Evolutionary conservation across 2,329 filamentous ascomycete species (phyloP).

Genomic region (Penicillium sp.): DNA sequence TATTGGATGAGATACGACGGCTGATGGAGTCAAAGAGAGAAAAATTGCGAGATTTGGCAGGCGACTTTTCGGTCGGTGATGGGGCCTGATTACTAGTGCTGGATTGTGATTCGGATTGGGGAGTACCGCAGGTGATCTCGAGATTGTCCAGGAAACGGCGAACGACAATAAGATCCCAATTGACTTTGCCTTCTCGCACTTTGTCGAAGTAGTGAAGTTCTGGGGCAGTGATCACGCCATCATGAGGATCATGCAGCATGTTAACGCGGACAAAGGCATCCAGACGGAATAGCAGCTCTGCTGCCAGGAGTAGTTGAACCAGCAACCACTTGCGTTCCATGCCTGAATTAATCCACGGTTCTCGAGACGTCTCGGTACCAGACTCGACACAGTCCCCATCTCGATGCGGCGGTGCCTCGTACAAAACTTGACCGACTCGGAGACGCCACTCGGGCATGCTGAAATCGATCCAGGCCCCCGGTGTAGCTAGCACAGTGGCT

Average conservation of each 20-base stretch:
- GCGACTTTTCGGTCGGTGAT: conserved; percentile 1
- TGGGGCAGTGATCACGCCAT: conserved; percentile 40
- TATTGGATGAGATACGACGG: conserved; percentile 14
- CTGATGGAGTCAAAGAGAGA: conserved; percentile 25
- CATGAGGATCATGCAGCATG: conserved; percentile 38
- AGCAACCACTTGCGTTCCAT: conserved; percentile 52
- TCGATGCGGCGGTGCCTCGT: conserved; percentile 36
- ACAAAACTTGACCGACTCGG: conserved; percentile 45
- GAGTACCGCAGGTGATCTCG: conserved; percentile 30
- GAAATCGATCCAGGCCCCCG: conserved; percentile 47
- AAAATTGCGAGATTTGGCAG: conserved; percentile 18
- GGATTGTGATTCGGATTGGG: conserved; percentile 6
- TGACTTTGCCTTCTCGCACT: conserved; percentile 49
- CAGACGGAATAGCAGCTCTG: conserved; percentile 52
- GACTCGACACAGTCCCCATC: conserved; percentile 32
- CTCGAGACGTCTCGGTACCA: conserved; percentile 8
- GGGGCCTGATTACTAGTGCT: neutral
- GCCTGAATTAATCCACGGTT: conserved; percentile 25
- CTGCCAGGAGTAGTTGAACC: conserved; percentile 52
- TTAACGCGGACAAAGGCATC: conserved; percentile 45
- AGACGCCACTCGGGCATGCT: conserved; percentile 46
- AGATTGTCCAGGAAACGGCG: conserved; percentile 52
- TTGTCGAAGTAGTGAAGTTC: conserved; percentile 46
- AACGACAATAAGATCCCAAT: conserved; percentile 55
- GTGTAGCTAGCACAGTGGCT: conserved; percentile 40